Percentiles rank a stretch among this genome's conserved stretches.
Conservation (phyloP, 2,329 filamentous ascomycete genomes). For the Thielaviopsis punctulata region DNA sequence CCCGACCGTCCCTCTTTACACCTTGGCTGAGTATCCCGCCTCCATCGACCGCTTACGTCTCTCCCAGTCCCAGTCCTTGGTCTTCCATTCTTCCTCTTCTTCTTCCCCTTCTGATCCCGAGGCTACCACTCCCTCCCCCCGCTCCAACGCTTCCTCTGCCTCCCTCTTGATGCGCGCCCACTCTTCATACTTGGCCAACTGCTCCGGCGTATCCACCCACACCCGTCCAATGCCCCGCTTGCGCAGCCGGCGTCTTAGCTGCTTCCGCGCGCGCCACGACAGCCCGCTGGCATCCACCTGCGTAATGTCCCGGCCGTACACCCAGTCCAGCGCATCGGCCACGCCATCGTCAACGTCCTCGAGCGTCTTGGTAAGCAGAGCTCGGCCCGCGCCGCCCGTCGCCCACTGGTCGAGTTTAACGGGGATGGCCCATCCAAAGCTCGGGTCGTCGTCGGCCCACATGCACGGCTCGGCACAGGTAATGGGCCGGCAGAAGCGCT, state of each 20-base stretch:
- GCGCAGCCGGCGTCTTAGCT: constrained; percentile 31
- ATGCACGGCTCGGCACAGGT: constrained; percentile 33
- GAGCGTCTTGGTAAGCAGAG: constrained; percentile 19
- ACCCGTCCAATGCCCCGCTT: constrained; percentile 28
- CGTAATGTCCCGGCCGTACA: constrained; percentile 24
- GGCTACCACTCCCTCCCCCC: too few species aligned
- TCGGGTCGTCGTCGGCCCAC: constrained; percentile 41
- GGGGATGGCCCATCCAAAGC: constrained; percentile 42
- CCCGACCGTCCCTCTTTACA: too few species aligned
- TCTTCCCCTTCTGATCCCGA: too few species aligned
- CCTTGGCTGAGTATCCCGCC: too few species aligned
- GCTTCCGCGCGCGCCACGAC: constrained; percentile 24
- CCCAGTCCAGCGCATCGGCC: constrained; percentile 31
- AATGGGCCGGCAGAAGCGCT: constrained; percentile 34
- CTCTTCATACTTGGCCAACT: constrained; percentile 27
- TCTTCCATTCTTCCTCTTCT: too few species aligned
- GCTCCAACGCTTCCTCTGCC: constrained; percentile 21
- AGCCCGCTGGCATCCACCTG: constrained; percentile 19
- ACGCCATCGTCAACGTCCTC: constrained; percentile 30
- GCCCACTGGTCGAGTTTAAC: constrained; percentile 46
- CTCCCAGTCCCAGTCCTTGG: too few species aligned
- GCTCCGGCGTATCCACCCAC: constrained; percentile 23
- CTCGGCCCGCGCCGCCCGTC: constrained; percentile 33
- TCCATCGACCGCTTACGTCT: too few species aligned
- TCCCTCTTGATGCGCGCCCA: constrained; percentile 23